Evolutionary conservation across 108 stramenopile species (phyloP), one percentile per base, ranked within the genome.

Genomic region (Conticribra guillardii): DNA sequence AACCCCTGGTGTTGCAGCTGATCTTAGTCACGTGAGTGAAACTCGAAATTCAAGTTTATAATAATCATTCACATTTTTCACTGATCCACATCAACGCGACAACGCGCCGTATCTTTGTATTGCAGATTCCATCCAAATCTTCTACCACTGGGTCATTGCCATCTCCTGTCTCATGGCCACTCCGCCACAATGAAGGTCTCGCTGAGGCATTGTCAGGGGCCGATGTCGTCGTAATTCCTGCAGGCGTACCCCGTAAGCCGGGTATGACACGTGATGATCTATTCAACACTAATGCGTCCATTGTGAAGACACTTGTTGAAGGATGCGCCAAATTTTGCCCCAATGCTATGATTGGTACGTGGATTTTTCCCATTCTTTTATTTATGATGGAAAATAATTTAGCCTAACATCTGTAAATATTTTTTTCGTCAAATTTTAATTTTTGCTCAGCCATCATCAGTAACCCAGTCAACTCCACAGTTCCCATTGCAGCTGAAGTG

Each of bases 391-490:
- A 14, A 44, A 44, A 11, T 14, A 44, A 7, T 44, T 14, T 11
- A 11, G 14, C 41, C 9, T 11, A n/a, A n/a, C n/a, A n/a, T n/a
- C n/a, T n/a, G n/a, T n/a, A n/a, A n/a, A n/a, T n/a, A n/a, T n/a
- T n/a, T n/a, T n/a, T n/a, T n/a, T n/a, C n/a, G n/a, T n/a, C n/a
- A n/a, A n/a, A n/a, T n/a, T n/a, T n/a, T n/a, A n/a, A n/a, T n/a
- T n/a, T n/a, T n/a, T n/a, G n/a, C n/a, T n/a, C n/a, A 74, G 95
- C 97, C 73, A 96, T 99, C 85, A 98, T 99, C 78, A 89, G 89
- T 79, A 99, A 99, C 88, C 99, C 99, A 18, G 99, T 99, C 83
- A 99, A 99, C 87, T 95, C 93, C 21, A 99, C 98, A 33, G 99
- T 99, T 26, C 99, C 99, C 26, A 99, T 99, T 71, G 97, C 97